phyloP scores from a whole-genome alignment of 2,329 filamentous ascomycete species.

The Pseudofabraea citricarpa region DNA sequence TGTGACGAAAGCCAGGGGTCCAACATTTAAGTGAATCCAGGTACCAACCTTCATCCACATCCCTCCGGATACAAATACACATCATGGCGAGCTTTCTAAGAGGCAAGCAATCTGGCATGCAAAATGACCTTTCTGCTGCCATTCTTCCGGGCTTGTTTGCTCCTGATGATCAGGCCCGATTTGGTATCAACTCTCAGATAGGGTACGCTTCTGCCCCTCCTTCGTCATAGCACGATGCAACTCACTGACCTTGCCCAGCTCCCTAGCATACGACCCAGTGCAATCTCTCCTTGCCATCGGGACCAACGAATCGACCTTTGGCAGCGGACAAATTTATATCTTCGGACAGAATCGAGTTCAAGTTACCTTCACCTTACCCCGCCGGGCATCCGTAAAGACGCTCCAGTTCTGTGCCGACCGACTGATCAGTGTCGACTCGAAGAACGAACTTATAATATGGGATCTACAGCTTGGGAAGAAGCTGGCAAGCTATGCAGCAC shows the following conservation, averaged over 20 bases:
- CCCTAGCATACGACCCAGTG: slow-evolving; percentile 85
- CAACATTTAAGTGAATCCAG: not conserved
- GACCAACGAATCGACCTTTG: slow-evolving; percentile 82
- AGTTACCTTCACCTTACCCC: slow-evolving; percentile 65
- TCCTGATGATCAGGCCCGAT: slow-evolving; percentile 78
- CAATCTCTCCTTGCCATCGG: slow-evolving; percentile 91
- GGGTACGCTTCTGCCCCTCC: slow-evolving; percentile 38
- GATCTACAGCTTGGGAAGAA: slow-evolving; percentile 67
- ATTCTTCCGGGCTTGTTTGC: slow-evolving; percentile 74
- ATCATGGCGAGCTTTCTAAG: slow-evolving; percentile 82
- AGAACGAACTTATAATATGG: slow-evolving; percentile 81
- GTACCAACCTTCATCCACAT: not conserved
- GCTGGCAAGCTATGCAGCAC: slow-evolving; percentile 66
- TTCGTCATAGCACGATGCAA: slow-evolving; percentile 11
- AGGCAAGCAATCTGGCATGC: slow-evolving; percentile 89
- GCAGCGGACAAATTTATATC: slow-evolving; percentile 82
- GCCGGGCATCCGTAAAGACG: slow-evolving; percentile 68
- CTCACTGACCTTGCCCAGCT: slow-evolving; percentile 49
- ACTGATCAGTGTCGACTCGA: slow-evolving; percentile 77
- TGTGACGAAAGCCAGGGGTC: not conserved
- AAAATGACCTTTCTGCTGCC: slow-evolving; percentile 81
- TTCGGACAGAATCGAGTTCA: slow-evolving; percentile 79
- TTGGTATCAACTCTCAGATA: slow-evolving; percentile 75
- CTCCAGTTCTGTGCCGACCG: slow-evolving; percentile 85
- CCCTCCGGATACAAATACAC: not conserved